Evolutionary conservation across 176 grass and related monocot species (phyloP), one percentile per base, ranked within the genome.

Genomic region (Aegilops sharonensis): DNA sequence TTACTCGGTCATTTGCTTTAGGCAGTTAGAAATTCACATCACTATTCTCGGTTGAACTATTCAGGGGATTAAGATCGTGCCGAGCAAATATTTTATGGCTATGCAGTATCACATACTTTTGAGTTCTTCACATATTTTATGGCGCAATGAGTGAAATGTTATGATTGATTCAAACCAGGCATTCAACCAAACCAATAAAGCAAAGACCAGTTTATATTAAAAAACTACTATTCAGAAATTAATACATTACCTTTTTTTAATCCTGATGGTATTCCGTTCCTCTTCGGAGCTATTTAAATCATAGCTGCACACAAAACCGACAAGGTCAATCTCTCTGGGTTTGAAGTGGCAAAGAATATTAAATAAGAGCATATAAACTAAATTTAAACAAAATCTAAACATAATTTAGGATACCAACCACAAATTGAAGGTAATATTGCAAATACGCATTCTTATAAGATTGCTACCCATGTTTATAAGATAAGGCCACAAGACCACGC

Each of bases 201-300:
- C 54, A 87, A 27, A 60, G 15, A 18, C 8, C 5, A 14, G 8
- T 45, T 23, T 65, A 77, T 61, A 56, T 67, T 3, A 42, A 78
- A 68, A 9, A 37, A 61, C 12, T 59, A 34, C 29, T 34, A 35
- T 45, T 45, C 25, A 79, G 63, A 23, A 35, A 37, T 68, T 36
- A 80, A 86, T 65, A 88, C 21, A 11, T 37, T 90, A 98, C 96
- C 96, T 98, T 80, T 98, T 95, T 77, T 91, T 95, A 57, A 81
- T 64, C 88, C 90, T 88, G 71, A 89, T 87, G 66, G 64, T 42
- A 86, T 82, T 92, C 75, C 96, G 88, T 79, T 98, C 93, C 40
- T 84, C 85, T 81, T 83, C 87, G 5, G 93, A 91, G 68, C 91
- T 95, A 82, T 87, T 91, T 69, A 98, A 81, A 69, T 94, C 91